Evolutionary conservation across 257 asterid species (phyloP), one percentile per base, ranked within the genome.

Genomic region (Solanum sejunctum): DNA sequence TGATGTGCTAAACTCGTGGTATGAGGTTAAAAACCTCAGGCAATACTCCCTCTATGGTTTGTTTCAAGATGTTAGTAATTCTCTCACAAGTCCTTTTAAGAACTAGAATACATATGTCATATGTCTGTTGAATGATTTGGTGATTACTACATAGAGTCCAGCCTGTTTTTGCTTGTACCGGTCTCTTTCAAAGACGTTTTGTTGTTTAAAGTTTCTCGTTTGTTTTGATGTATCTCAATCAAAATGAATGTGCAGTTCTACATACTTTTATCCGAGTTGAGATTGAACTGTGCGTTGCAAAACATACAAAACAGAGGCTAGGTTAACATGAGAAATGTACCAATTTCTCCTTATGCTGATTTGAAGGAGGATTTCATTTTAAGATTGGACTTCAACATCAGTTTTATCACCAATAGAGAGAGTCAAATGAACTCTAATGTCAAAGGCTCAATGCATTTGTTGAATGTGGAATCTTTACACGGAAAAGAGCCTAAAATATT

Each of bases 21-120:
- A 94, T 58, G 98, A 97, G 92, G 98, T 95, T 51, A 94, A 92
- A 0, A 94, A 92, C n/a, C 97, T 97, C 73, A 86, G 95, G 72
- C 98, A 93, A 47, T 90, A 97, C 84, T 95, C 98, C 16, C 95
- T 97, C 57, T 92, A 83, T 60, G 91, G 87, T 57, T 88, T 97
- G 80, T 97, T 92, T 67, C 90, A 95, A 4, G 86, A 86, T 84
- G 87, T 94, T 20, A 89, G 92, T 2, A 88, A 89, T 83, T 87
- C 95, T 61, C 72, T 92, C 63, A 88, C 93, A 23, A 85, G 90
- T 87, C 91, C 95, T 1, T 92, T 95, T 85, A 55, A 57, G 3
- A 88, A 87, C 45, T 23, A 49, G 21, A 75, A 23, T 77, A 77
- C 15, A 21, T 77, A 51, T 21, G 23, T 77, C 63, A 61, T 77